Conservation (phyloP, 1,284 basidiomycete species). For the Boletus semigastroideus region DNA sequence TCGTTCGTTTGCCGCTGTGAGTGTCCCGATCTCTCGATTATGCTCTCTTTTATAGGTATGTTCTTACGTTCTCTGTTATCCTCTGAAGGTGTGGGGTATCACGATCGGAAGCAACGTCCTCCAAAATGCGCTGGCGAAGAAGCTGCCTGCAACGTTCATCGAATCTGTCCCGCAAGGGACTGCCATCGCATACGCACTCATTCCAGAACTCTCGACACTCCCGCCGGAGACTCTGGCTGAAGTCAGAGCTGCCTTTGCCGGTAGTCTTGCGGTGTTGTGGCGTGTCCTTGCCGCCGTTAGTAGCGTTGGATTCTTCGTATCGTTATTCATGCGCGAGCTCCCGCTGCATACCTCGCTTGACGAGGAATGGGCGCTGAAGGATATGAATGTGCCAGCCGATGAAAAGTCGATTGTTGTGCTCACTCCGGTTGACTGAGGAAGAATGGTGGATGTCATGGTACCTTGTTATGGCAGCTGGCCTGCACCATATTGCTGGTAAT, state of each 20-base stretch:
- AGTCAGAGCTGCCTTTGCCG: not conserved
- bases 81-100: slow-evolving; percentile 1
- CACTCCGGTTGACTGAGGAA: no score
- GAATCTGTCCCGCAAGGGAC: slow-evolving; percentile 12
- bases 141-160: slow-evolving; percentile 25
- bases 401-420: no score
- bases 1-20: slow-evolving; percentile 27
- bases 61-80: not conserved
- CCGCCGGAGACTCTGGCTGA: not conserved
- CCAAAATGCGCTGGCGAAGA: slow-evolving; percentile 19
- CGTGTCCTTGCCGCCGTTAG: not conserved
- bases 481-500: no score
- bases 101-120: not conserved
- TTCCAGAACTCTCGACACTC: slow-evolving; percentile 1
- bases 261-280: not conserved
- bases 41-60: not conserved
- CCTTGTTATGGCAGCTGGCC: no score
- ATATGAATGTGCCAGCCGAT: not conserved
- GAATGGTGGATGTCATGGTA: no score
- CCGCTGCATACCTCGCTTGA: not conserved
- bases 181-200: slow-evolving; percentile 8
- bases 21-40: not conserved
- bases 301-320: not conserved
- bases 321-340: slow-evolving; percentile 2
- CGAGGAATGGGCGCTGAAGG: not conserved